phyloP scores from a whole-genome alignment of 2,329 filamentous ascomycete species.

The Xylaria sp. region DNA sequence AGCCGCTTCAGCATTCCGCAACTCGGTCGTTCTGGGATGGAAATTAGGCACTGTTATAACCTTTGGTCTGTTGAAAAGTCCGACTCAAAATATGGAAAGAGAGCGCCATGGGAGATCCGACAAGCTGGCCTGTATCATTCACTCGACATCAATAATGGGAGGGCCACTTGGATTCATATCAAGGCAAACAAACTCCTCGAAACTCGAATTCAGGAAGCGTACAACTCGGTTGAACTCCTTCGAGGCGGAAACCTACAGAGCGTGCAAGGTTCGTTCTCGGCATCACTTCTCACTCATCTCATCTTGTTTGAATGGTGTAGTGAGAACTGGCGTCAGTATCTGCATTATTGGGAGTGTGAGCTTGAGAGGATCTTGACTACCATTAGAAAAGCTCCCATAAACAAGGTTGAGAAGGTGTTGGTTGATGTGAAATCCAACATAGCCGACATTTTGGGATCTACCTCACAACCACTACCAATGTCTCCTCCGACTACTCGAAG shows the following conservation, averaged over 20 bases:
- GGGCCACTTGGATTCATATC: conserved; percentile 15
- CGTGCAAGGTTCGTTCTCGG: not conserved
- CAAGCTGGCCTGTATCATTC: conserved; percentile 20
- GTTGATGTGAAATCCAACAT: not conserved
- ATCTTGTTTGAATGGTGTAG: conserved; percentile 18
- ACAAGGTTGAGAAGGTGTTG: not conserved
- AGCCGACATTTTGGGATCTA: not conserved
- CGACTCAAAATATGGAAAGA: not conserved
- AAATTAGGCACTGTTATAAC: conserved; percentile 18
- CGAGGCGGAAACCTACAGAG: not conserved
- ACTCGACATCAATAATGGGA: conserved; percentile 1
- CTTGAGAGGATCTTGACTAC: not conserved
- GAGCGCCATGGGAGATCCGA: conserved; percentile 6
- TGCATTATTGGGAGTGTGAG: conserved; percentile 9
- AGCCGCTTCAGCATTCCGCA: not conserved
- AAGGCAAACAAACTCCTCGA: conserved; percentile 8
- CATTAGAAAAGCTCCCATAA: conserved; percentile 1
- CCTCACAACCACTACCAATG: no score
- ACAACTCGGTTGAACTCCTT: not conserved
- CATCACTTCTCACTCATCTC: not conserved
- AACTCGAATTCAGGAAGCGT: conserved; percentile 2
- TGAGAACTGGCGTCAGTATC: conserved; percentile 11
- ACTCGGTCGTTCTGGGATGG: conserved; percentile 7
- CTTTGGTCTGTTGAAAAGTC: conserved; percentile 15
- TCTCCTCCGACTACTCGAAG: no score